These are phyloP conservation scores for Bathelium albidoporum DNA, from an alignment of 495 filamentous ascomycete genomes.

Conservation along the genomic window DNA sequence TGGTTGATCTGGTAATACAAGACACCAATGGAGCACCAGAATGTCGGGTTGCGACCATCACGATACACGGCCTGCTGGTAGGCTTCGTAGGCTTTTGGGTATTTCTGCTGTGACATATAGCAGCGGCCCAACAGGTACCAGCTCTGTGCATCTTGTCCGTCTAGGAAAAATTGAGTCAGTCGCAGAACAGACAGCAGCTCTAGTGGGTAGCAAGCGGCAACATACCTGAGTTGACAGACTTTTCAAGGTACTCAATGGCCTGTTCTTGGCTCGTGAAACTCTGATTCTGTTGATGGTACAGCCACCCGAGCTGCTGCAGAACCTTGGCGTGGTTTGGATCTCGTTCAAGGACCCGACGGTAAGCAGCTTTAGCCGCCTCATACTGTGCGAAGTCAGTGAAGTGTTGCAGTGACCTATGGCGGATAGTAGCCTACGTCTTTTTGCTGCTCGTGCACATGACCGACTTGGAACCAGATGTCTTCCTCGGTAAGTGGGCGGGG, in stretches of 20 bases:
- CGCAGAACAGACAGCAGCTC: conserved; percentile 4
- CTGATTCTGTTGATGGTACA: conserved; percentile 90
- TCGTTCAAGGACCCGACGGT: conserved; percentile 83
- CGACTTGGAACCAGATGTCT: conserved; percentile 99
- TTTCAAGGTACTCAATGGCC: conserved; percentile 94
- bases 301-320: conserved; percentile 93
- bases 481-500: conserved; percentile 90
- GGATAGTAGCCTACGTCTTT: conserved; percentile 66
- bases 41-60: conserved; percentile 95
- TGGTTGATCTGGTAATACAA: conserved; percentile 99
- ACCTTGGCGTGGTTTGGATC: conserved; percentile 98
- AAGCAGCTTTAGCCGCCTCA: conserved; percentile 81
- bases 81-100: conserved; percentile 96
- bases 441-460: conserved; percentile 96
- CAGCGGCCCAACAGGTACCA: conserved; percentile 97
- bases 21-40: conserved; percentile 99
- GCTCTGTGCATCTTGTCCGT: conserved; percentile 90
- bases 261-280: conserved; percentile 84
- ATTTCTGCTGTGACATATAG: conserved; percentile 99
- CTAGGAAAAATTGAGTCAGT: conserved; percentile 39
- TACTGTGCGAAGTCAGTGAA: conserved; percentile 49
- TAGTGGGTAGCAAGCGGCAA: conserved; percentile 11
- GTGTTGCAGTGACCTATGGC: conserved; percentile 13
- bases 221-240: conserved; percentile 89
- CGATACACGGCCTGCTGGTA: conserved; percentile 99